Base-by-base conservation (phyloP, 2,329 filamentous ascomycete genomes). In the Botrytis elliptica region DNA sequence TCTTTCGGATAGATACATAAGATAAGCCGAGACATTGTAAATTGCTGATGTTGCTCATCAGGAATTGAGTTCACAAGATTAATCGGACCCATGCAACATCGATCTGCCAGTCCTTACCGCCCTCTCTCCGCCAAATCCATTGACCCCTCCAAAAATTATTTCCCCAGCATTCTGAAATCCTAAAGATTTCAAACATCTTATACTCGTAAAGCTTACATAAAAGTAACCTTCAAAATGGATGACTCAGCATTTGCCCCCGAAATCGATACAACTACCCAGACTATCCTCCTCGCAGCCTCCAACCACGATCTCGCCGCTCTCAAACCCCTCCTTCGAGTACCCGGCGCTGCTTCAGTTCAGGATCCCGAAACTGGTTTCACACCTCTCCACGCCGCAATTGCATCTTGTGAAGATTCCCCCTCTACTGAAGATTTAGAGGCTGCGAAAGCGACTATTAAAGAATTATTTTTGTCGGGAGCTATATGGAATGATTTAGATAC, bases 401-500 rank as follows among this genome's bases (percentile, higher is more conserved):
- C 93, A n/a, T 88, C 91, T 5, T 72, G 71, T 25, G 63, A 46
- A 9, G 63, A 72, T 33, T n/a, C 63, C 7, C 63, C 71, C 20
- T 68, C 55, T 2, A 7, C 9, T 71, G 79, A 60, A 75, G 78
- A 81, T 59, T 82, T 92, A 46, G 88, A 90, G 65, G 88, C 88
- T 57, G 92, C 90, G 4, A 87, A 88, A 72, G 88, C 90, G 70
- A 91, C 91, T 0, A 85, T 98, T 7, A 88, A 89, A 77, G 88
- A 96, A 80, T 86, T 98, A 12, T 90, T 98, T 75, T 88, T 95
- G 79, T 92, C 92, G 78, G 96, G 96, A 46, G 96, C 94, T 18
- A 98, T 98, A 78, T 99, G 96, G 96, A 99, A 99, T 84, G 95
- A 98, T 81, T 85, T 98, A 73, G 94, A 98, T 82, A 84, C 86